Base-by-base conservation (phyloP, 257 asterid genomes). In the Dorcoceras hygrometricum region DNA sequence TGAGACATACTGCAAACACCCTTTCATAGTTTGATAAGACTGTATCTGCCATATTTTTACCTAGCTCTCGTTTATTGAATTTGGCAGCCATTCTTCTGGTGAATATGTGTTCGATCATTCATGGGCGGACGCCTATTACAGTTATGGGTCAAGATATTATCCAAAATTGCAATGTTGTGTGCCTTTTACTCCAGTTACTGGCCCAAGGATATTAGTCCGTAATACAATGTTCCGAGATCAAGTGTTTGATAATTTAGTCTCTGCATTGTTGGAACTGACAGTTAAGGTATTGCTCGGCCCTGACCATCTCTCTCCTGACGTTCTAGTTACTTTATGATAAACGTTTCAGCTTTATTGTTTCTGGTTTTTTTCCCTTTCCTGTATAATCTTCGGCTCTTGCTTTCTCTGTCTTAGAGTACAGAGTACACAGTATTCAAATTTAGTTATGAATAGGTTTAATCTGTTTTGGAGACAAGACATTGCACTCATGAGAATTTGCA, bases 51-150 rank as follows among this genome's bases (percentile, higher is more conserved):
- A 29, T 62, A 22, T 59, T 74, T 64, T 20, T 70, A 28, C 66
- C 58, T 69, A 72, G 23, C 67, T 71, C 20, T 73, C 77, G 70
- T 71, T 65, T 63, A 65, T 60, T 58, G 58, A 59, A 75, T 48
- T 63, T 26, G 78, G 87, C 95, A 93, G 99, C 87, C 99, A 93
- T 79, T 93, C 99, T 51, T 93, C 87, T 71, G 97, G 99, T 74
- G 99, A 93, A 81, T 93, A 88, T 75, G 99, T 93, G 75, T 90
- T 93, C 74, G 99, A 93, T 78, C 94, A 88, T 80, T 93, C 99
- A 72, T 93, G 97, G 97, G 99, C 99, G 46, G 95, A 90, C 72
- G 96, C 99, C 78, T 93, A 90, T 62, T 82, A 88, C 80, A 80
- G 81, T 75, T 88, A 77, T 67, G 96, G 99, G 55, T 67, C 85